Base-by-base conservation (phyloP, 768 basidiomycete genomes). In the Leccinum ochraceum region DNA sequence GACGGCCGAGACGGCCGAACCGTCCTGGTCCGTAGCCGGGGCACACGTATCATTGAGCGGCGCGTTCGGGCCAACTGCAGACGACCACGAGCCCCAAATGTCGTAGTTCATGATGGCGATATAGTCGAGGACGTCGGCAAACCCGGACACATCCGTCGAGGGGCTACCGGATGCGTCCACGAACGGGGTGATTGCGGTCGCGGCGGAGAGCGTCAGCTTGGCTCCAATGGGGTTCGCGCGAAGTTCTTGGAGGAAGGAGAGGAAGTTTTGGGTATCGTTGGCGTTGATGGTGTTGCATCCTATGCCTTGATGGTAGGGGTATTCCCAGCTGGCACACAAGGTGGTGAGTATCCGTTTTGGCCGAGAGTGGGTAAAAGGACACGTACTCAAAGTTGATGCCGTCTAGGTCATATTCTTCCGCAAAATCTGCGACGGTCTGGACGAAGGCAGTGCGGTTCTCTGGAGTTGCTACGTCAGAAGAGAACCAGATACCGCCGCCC, bases 41-140 rank as follows among this genome's bases (percentile, higher is more conserved):
- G 85, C 83, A 72, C 95, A 96, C 0, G 82, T 82, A 71, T 96
- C 88, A 60, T 86, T 78, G 34, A 96, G 76, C 1, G 95, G 94
- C 1, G 95, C 84, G 68, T 92, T 93, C 4, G 95, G 85, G 2
- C 94, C 94, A 79, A n/a, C 55, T 51, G 26, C 17, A 4, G 28
- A 44, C 24, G 39, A 52, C 14, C 34, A 56, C 1, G 30, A 74
- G 10, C 83, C 83, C 69, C 77, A 79, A 46, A 86, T 68, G 64
- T 87, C 86, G 73, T 88, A 88, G 66, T 83, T 81, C 87, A 88
- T 87, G 62, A 83, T 76, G 34, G 76, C 75, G 62, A 88, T 78
- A 72, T 80, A 84, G 77, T 76, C 49, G 87, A 97, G 79, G 3
- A 88, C 85, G 1, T 81, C 67, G 6, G 86, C 87, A 66, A 94